phyloP scores from a whole-genome alignment of 1,284 basidiomycete species.

The Austropuccinia psidii region DNA sequence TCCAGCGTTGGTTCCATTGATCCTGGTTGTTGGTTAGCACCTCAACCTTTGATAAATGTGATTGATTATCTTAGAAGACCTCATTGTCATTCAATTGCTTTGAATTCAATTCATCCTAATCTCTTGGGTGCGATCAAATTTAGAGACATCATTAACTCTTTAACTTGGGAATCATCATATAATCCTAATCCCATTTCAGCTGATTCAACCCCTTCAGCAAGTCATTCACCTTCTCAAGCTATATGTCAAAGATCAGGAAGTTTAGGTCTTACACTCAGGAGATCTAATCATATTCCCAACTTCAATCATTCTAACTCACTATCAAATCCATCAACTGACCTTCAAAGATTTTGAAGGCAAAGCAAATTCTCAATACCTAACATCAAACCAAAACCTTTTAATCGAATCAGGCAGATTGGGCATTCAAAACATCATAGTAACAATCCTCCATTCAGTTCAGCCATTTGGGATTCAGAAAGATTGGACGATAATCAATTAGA shows the following conservation, averaged over 20 bases:
- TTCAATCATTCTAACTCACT: too few species aligned
- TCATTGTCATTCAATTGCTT: background rate
- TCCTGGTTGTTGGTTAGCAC: too few species aligned
- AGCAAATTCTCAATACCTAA: background rate
- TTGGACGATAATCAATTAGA: too few species aligned
- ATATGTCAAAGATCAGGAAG: background rate
- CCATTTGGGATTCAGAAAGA: too few species aligned
- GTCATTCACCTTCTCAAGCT: background rate
- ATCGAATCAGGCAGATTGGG: too few species aligned
- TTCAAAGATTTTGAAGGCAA: background rate
- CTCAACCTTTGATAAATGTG: too few species aligned
- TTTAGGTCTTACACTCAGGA: background rate
- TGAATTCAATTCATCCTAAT: slow-evolving; percentile 50
- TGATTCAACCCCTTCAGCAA: background rate
- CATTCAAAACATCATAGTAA: too few species aligned
- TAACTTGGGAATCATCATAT: slow-evolving; percentile 53
- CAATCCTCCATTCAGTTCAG: too few species aligned
- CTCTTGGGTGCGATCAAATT: slow-evolving; percentile 89
- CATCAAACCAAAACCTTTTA: background rate
- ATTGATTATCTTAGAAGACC: background rate
- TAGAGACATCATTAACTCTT: slow-evolving; percentile 71
- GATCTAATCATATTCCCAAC: too few species aligned
- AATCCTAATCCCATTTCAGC: background rate
- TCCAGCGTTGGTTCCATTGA: too few species aligned
- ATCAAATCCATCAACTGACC: background rate